A percentile compares a stretch with the other conserved stretches of the same genome.
phyloP scores from a whole-genome alignment of 2,329 filamentous ascomycete genomes.

The Albifimbria verrucaria region DNA sequence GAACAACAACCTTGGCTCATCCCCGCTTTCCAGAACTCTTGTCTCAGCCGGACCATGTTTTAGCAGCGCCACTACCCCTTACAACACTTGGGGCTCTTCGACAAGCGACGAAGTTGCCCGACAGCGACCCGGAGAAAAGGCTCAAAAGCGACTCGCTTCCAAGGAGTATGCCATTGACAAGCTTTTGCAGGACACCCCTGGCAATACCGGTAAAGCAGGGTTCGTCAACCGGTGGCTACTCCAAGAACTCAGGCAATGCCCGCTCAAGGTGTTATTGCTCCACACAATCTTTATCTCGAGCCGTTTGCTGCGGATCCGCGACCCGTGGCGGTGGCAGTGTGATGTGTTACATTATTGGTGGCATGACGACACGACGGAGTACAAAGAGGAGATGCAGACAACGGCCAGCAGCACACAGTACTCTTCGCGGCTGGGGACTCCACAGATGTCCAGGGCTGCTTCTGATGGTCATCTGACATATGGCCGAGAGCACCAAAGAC shows the following conservation, averaged over 20 bases:
- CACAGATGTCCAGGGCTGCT: constrained; percentile 21
- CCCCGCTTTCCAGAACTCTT: constrained; percentile 41
- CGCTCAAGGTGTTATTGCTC: constrained; percentile 42
- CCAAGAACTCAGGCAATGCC: constrained; percentile 44
- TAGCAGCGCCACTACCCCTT: constrained; percentile 32
- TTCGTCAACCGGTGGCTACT: constrained; percentile 51
- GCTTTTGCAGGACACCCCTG: constrained; percentile 33
- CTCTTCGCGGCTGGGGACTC: constrained; percentile 21
- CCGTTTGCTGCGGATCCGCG: constrained; percentile 27
- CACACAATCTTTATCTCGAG: constrained; percentile 28
- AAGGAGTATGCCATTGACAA: constrained; percentile 48
- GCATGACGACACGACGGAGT: constrained; percentile 20
- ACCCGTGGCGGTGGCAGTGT: constrained; percentile 31
- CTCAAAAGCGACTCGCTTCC: constrained; percentile 35
- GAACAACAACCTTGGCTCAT: constrained; percentile 30
- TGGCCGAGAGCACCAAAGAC: too few relatives aligned
- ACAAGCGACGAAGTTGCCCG: constrained; percentile 33
- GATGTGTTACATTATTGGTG: constrained; percentile 37
- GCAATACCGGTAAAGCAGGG: constrained; percentile 35
- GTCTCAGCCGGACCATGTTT: constrained; percentile 44
- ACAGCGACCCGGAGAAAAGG: constrained; percentile 28
- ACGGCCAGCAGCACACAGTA: constrained; percentile 20
- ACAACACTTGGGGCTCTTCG: constrained; percentile 39
- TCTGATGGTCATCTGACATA: constrained; percentile 17
- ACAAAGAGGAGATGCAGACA: constrained; percentile 10